phyloP scores from a whole-genome alignment of 768 basidiomycete genomes.

The Suillus americanus region DNA sequence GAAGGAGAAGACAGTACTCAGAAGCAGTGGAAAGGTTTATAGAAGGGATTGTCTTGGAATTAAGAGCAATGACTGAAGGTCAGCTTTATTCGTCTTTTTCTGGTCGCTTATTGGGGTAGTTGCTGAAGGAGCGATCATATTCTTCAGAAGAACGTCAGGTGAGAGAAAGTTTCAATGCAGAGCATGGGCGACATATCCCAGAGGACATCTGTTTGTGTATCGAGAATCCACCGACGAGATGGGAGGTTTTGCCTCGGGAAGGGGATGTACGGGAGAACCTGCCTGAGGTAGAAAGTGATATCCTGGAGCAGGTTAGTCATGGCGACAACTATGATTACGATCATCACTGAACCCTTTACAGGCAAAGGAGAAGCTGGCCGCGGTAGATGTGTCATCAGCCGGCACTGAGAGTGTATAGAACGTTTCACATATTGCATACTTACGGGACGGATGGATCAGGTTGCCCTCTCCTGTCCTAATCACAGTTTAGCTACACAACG shows the following conservation, averaged over 20 bases:
- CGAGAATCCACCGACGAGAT: conserved; percentile 70
- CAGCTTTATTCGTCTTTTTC: conserved; percentile 8
- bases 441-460: not conserved
- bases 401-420: conserved; percentile 27
- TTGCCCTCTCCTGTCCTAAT: not conserved
- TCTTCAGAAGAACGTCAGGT: conserved; percentile 62
- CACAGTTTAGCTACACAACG: not conserved
- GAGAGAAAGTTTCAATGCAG: conserved; percentile 68
- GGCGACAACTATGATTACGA: not conserved
- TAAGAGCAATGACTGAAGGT: conserved; percentile 71
- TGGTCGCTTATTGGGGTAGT: not conserved
- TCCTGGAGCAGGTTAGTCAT: conserved; percentile 52
- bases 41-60: conserved; percentile 59
- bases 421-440: not conserved
- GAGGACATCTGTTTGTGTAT: conserved; percentile 80
- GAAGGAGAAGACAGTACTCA: conserved; percentile 62
- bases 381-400: conserved; percentile 16
- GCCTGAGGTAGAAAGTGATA: conserved; percentile 60
- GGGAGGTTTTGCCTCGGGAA: conserved; percentile 62
- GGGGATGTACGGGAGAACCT: conserved; percentile 57
- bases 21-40: conserved; percentile 68
- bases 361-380: conserved; percentile 29
- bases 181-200: conserved; percentile 73
- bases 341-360: conserved; percentile 12
- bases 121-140: conserved; percentile 1